A percentile compares a stretch with the other conserved stretches of the same genome.
These are phyloP conservation scores for Colletotrichum tofieldiae DNA, from an alignment of 2,329 filamentous ascomycete genomes.

Conservation along the genomic window DNA sequence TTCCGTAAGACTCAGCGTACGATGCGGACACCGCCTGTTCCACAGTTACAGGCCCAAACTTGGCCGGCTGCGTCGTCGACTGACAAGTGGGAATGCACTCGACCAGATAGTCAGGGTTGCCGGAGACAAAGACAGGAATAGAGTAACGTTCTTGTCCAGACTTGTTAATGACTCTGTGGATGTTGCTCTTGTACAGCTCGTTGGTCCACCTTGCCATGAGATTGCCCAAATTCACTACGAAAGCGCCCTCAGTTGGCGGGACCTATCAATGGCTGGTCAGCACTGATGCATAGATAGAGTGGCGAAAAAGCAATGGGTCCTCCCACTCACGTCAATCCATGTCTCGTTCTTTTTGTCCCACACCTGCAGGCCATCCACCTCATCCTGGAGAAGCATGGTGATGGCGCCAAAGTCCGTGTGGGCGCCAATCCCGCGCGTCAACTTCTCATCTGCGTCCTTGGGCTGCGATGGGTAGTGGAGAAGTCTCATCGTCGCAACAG, in stretches of 20 bases:
- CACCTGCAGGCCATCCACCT: conserved; percentile 66
- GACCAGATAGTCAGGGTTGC: conserved; percentile 62
- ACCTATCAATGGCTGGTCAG: conserved; percentile 50
- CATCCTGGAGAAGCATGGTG: conserved; percentile 69
- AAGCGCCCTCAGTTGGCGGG: conserved; percentile 60
- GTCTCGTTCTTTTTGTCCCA: conserved; percentile 59
- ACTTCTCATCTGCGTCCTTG: conserved; percentile 51
- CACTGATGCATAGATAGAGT: background rate
- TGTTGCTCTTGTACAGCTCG: conserved; percentile 66
- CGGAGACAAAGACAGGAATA: conserved; percentile 71
- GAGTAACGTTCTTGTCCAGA: conserved; percentile 67
- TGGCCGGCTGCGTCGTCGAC: conserved; percentile 45
- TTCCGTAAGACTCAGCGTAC: conserved; percentile 53
- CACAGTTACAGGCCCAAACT: conserved; percentile 52
- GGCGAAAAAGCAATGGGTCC: background rate
- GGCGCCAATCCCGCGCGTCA: conserved; percentile 60
- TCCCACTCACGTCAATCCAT: conserved; percentile 58
- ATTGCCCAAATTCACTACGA: conserved; percentile 68
- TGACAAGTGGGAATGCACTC: conserved; percentile 53
- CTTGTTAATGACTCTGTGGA: conserved; percentile 71
- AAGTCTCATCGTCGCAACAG: conserved; percentile 61
- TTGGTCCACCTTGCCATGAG: conserved; percentile 67
- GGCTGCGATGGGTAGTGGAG: conserved; percentile 66
- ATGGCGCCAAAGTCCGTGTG: conserved; percentile 72
- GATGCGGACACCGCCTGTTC: conserved; percentile 52